Conservation (phyloP, 2,329 filamentous ascomycete species). For the Beauveria varroae region DNA sequence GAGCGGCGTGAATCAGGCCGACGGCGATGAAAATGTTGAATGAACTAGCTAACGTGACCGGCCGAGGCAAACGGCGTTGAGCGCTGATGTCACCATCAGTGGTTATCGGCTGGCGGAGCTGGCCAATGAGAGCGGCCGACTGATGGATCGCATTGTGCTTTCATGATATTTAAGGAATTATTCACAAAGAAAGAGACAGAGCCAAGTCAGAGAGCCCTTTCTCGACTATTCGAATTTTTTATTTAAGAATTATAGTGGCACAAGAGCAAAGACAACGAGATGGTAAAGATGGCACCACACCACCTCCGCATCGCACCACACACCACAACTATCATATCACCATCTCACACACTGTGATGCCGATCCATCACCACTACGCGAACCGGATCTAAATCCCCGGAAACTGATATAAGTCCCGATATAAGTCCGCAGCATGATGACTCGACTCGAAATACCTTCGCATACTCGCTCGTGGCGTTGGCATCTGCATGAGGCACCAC, state of each 20-base stretch:
- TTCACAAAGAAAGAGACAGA: background rate
- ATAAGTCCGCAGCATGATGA: background rate
- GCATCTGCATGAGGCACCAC: background rate
- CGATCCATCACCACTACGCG: background rate
- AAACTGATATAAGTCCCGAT: background rate
- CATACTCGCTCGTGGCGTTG: background rate
- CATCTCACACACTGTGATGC: background rate
- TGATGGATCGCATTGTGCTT: background rate
- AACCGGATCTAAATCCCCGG: background rate
- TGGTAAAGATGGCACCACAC: background rate
- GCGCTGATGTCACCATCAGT: constrained; percentile 1
- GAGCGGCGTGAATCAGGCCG: background rate
- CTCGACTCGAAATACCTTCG: background rate
- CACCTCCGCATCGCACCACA: background rate
- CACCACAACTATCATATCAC: background rate
- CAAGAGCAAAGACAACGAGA: too few species aligned
- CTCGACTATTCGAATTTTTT: too few species aligned
- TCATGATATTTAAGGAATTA: background rate
- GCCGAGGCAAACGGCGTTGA: constrained; percentile 2
- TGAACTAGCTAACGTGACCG: background rate
- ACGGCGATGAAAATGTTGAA: background rate
- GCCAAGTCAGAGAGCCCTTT: too few species aligned
- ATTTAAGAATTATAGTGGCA: too few species aligned
- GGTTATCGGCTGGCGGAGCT: background rate
- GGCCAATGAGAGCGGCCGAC: background rate